Evolutionary conservation across 1,284 basidiomycete species (phyloP).

Genomic region (Austroboletus olivaceoglutinosus): DNA sequence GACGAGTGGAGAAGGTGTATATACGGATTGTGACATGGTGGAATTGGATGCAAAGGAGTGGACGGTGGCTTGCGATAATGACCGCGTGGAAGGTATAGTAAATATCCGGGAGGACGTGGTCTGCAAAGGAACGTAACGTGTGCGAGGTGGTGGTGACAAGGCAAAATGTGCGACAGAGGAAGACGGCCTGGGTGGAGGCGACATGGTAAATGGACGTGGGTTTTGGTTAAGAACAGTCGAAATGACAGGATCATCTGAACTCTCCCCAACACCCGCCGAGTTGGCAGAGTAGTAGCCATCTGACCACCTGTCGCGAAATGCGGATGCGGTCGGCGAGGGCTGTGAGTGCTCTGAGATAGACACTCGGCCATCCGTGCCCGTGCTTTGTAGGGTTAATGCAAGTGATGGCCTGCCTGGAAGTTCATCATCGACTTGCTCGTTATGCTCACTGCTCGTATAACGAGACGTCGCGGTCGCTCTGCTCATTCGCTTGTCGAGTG

Average conservation of each 20-base stretch:
- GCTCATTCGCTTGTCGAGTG: slow-evolving; percentile 30
- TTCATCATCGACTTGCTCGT: slow-evolving; percentile 37
- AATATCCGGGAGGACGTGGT: slow-evolving; percentile 20
- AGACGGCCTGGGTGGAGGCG: slow-evolving; percentile 49
- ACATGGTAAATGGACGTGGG: slow-evolving; percentile 45
- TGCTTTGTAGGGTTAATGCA: slow-evolving; percentile 27
- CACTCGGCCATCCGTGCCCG: slow-evolving; percentile 33
- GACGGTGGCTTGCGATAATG: slow-evolving; percentile 30
- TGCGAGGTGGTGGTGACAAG: slow-evolving; percentile 55
- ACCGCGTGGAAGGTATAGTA: slow-evolving; percentile 18
- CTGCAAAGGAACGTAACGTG: slow-evolving; percentile 25
- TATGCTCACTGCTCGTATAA: slow-evolving; percentile 42
- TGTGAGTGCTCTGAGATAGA: slow-evolving; percentile 58
- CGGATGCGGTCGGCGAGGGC: slow-evolving; percentile 66
- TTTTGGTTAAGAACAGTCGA: slow-evolving; percentile 15
- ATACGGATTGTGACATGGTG: slow-evolving; percentile 25
- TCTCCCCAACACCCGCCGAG: slow-evolving; percentile 21
- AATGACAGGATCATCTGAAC: slow-evolving; percentile 2
- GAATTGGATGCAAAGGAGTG: slow-evolving; percentile 32
- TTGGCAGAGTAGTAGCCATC: slow-evolving; percentile 30
- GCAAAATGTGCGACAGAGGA: slow-evolving; percentile 42
- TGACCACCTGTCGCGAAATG: slow-evolving; percentile 55
- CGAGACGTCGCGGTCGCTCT: slow-evolving; percentile 36
- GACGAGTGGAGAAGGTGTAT: slow-evolving; percentile 32
- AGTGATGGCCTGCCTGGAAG: slow-evolving; percentile 35